Base-by-base conservation (phyloP, 2,329 filamentous ascomycete genomes). In the Alternaria viburni region DNA sequence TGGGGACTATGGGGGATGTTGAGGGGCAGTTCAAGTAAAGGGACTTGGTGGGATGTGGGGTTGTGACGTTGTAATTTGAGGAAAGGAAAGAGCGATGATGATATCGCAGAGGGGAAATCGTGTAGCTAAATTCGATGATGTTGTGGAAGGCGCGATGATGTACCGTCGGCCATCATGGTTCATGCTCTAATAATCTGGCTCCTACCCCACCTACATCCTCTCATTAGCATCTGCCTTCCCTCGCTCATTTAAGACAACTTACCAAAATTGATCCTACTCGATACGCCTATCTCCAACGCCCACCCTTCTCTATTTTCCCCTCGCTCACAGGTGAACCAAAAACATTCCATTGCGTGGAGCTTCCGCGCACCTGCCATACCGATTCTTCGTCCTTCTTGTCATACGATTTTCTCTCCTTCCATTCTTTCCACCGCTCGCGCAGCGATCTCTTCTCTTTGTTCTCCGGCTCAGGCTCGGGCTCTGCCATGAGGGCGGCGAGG, bases 151-250 rank as follows among this genome's bases (percentile, higher is more conserved):
- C 5, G 5, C n/a, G 36, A 41, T 41, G 36, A 23, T 17, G 25
- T 47, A n/a, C n/a, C 6, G 13, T n/a, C 28, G 59, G 8, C 54
- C 59, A 61, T 36, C 47, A 61, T n/a, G 52, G 54, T 61, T 36
- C 47, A 12, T 21, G 26, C 21, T 13, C 54, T 52, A 52, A 44
- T 13, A 3, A 26, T 4, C 8, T 12, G 46, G 10, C 26, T 30
- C 15, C 7, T n/a, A 15, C 30, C n/a, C 17, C 32, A 45, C 28
- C 9, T 17, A 19, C 9, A 45, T 13, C 19, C 21, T 52, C 25
- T 19, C 6, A 3, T 41, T 17, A 19, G 41, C 41, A 12, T 28
- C 5, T 7, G 17, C 26, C 30, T 41, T 4, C 8, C 19, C 11
- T 19, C 6, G 2, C 10, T 32, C 23, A 32, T 13, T 19, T 32